A percentile compares a stretch with the other conserved stretches of the same genome.
These are phyloP conservation scores for Ichthyophonus hoferi DNA, from an alignment of 208 protist genomes.

Conservation along the genomic window DNA sequence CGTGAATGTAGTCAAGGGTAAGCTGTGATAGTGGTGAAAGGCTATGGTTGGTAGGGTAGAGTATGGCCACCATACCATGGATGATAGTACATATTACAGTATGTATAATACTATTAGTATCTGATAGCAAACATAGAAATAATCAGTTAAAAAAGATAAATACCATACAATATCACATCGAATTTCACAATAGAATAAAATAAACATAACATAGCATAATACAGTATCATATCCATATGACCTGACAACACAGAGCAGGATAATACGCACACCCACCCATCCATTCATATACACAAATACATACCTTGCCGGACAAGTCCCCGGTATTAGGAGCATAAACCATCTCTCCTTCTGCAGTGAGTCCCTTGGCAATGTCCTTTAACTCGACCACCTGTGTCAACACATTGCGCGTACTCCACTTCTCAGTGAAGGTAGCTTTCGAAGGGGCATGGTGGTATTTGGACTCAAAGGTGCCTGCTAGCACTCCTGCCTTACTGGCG, in stretches of 20 bases:
- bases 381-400: background rate
- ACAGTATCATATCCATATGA: no score
- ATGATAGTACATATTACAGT: no score
- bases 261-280: background rate
- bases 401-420: slow-evolving; percentile 34
- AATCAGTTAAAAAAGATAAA: no score
- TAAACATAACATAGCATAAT: no score
- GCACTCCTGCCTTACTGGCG: background rate
- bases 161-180: no score
- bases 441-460: slow-evolving; percentile 6
- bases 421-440: slow-evolving; percentile 20
- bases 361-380: background rate
- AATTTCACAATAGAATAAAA: no score
- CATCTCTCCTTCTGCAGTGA: background rate
- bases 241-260: no score
- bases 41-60: no score
- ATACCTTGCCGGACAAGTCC: background rate
- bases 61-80: no score
- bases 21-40: no score
- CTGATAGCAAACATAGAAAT: no score
- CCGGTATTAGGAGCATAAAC: background rate
- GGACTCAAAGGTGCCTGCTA: slow-evolving; percentile 20
- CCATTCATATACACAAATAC: background rate
- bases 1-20: background rate
- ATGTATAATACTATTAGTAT: no score